phyloP scores from a whole-genome alignment of 495 filamentous ascomycete species.

The Aspergillus nanangensis region DNA sequence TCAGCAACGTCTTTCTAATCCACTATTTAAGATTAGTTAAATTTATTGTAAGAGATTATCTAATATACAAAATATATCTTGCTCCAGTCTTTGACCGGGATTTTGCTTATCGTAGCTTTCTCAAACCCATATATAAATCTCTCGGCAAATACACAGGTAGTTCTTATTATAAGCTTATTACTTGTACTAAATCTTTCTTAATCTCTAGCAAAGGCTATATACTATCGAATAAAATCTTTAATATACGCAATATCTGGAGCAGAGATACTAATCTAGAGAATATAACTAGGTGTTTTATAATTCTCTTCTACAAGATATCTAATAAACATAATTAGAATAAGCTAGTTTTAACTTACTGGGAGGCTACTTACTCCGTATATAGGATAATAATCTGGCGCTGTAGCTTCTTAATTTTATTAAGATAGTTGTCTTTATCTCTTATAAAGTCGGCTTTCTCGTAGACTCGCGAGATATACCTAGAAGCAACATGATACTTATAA shows the following conservation, averaged over 20 bases:
- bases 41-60: background rate
- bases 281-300: conserved; percentile 6
- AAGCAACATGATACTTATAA: conserved; percentile 2
- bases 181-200: conserved; percentile 4
- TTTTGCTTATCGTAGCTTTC: conserved; percentile 5
- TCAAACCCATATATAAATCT: conserved; percentile 7
- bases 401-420: conserved; percentile 3
- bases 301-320: conserved; percentile 11
- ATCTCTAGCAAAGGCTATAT: conserved; percentile 4
- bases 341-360: conserved; percentile 5
- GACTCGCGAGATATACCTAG: too few species aligned
- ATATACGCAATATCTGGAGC: conserved; percentile 7
- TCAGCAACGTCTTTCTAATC: conserved; percentile 3
- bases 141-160: conserved; percentile 1
- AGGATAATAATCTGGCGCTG: background rate
- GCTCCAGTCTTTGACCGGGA: background rate
- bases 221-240: conserved; percentile 7
- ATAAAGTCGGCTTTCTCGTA: conserved; percentile 4
- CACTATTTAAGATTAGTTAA: conserved; percentile 1
- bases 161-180: conserved; percentile 4
- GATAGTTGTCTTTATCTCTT: conserved; percentile 5
- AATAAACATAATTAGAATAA: conserved; percentile 4
- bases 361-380: conserved; percentile 11
- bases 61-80: conserved; percentile 5
- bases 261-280: conserved; percentile 3